Conservation (phyloP, 208 protist species). For the Wallacemonas sp. region DNA sequence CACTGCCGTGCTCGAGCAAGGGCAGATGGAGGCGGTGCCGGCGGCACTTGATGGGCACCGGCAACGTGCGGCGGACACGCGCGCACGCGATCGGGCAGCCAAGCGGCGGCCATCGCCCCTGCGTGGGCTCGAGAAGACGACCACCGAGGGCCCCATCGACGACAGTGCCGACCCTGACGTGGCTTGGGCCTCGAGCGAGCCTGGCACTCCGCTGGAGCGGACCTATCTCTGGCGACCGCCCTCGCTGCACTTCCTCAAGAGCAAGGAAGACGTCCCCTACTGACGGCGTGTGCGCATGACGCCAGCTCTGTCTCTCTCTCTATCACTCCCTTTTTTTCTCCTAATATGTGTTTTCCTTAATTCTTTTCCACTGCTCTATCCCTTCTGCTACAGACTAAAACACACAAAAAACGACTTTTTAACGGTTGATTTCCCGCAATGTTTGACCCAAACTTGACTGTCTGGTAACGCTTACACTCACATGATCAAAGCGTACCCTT, state of each 20-base stretch:
- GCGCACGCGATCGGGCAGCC: too few species aligned
- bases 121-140: not conserved
- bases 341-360: not conserved
- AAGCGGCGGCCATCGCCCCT: not conserved
- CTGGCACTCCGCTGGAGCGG: not conserved
- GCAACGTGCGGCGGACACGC: too few species aligned
- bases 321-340: conserved; percentile 9
- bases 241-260: conserved; percentile 32
- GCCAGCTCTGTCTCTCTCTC: not conserved
- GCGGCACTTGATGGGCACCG: not conserved
- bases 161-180: not conserved
- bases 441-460: too few species aligned
- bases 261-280: not conserved
- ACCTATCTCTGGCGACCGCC: conserved; percentile 37
- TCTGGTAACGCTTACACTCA: too few species aligned
- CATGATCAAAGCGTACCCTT: not conserved
- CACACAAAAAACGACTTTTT: too few species aligned
- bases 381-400: conserved; percentile 10
- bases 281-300: not conserved
- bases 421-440: too few species aligned
- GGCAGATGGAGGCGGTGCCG: conserved; percentile 17
- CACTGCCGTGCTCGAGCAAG: conserved; percentile 35
- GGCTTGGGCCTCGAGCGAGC: not conserved
- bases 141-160: not conserved
- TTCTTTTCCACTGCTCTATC: not conserved